These are phyloP conservation scores for Olyra latifolia DNA, from an alignment of 176 grass and related monocot genomes.

Conservation along the genomic window DNA sequence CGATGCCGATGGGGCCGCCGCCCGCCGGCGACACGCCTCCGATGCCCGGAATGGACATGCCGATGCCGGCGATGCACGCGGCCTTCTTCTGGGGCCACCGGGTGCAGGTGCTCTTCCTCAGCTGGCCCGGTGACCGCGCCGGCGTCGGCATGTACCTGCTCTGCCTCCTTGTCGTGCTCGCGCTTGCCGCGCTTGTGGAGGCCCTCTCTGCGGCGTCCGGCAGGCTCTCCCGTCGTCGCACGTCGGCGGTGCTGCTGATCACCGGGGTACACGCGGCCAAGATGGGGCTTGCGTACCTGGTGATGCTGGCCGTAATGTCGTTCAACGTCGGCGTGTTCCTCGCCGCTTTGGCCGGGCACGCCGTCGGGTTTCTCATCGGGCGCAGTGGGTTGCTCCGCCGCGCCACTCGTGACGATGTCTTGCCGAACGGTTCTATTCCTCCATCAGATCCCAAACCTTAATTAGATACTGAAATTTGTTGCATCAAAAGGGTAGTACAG, in stretches of 20 bases:
- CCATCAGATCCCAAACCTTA: slow-evolving; percentile 16
- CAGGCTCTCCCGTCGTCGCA: slow-evolving; percentile 9
- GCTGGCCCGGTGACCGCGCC: slow-evolving; percentile 53
- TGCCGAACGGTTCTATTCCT: neutral
- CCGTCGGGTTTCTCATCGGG: slow-evolving; percentile 43
- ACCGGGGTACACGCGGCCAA: slow-evolving; percentile 34
- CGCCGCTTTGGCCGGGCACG: slow-evolving; percentile 50
- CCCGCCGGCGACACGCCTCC: neutral
- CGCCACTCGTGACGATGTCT: neutral
- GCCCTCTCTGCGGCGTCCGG: slow-evolving; percentile 16
- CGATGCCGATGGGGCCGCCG: neutral
- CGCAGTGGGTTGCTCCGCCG: slow-evolving; percentile 14
- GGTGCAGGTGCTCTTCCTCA: slow-evolving; percentile 43
- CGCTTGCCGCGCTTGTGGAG: slow-evolving; percentile 48
- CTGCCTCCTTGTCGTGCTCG: slow-evolving; percentile 50
- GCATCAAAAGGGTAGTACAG: neutral
- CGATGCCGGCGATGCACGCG: slow-evolving; percentile 40
- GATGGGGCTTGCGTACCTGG: slow-evolving; percentile 56
- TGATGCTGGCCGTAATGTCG: slow-evolving; percentile 75
- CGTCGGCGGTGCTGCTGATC: neutral
- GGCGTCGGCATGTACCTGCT: slow-evolving; percentile 54
- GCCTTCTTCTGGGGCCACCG: slow-evolving; percentile 67
- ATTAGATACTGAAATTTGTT: neutral
- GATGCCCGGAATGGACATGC: slow-evolving; percentile 13
- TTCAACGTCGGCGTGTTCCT: slow-evolving; percentile 67